These are phyloP conservation scores for Shiraia bambusicola DNA, from an alignment of 2,329 filamentous ascomycete genomes.

Conservation along the genomic window DNA sequence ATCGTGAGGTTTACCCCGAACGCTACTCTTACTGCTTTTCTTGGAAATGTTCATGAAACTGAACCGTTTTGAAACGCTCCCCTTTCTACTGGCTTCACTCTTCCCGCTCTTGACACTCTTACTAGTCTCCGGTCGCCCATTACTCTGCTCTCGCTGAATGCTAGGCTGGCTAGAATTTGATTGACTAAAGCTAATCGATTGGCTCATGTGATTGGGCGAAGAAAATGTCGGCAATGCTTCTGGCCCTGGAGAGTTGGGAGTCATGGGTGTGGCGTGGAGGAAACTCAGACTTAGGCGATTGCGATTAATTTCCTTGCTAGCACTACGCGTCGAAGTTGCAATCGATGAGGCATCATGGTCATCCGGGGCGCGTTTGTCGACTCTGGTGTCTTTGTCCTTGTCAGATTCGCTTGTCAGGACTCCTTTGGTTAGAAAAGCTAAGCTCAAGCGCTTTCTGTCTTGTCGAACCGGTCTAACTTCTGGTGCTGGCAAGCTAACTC, in stretches of 20 bases:
- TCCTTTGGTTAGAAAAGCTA: slow-evolving; percentile 43
- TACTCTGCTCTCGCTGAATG: slow-evolving; percentile 20
- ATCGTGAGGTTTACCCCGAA: slow-evolving; percentile 27
- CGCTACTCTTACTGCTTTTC: slow-evolving; percentile 62
- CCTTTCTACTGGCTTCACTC: slow-evolving; percentile 48
- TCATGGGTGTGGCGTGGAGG: slow-evolving; percentile 21
- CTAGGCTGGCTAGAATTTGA: slow-evolving; percentile 5
- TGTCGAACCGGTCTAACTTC: slow-evolving; percentile 33
- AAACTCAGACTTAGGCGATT: slow-evolving; percentile 36
- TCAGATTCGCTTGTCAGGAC: slow-evolving; percentile 27
- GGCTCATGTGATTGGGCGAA: slow-evolving; percentile 2
- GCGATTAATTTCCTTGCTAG: slow-evolving; percentile 34
- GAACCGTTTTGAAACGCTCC: slow-evolving; percentile 72
- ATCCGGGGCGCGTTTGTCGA: slow-evolving; percentile 20
- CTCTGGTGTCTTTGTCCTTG: slow-evolving; percentile 19
- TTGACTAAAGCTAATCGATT: slow-evolving; percentile 9
- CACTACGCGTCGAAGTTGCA: slow-evolving; percentile 28
- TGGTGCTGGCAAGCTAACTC: slow-evolving; percentile 21
- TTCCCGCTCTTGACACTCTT: slow-evolving; percentile 46
- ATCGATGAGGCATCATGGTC: slow-evolving; percentile 26
- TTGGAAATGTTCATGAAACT: slow-evolving; percentile 75
- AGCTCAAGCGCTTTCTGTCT: slow-evolving; percentile 44
- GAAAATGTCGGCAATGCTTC: slow-evolving; percentile 33
- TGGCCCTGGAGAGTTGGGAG: slow-evolving; percentile 28
- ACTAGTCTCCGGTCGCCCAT: slow-evolving; percentile 27